Conservation (phyloP, 768 basidiomycete species). For the Thelephora aurantiotincta region DNA sequence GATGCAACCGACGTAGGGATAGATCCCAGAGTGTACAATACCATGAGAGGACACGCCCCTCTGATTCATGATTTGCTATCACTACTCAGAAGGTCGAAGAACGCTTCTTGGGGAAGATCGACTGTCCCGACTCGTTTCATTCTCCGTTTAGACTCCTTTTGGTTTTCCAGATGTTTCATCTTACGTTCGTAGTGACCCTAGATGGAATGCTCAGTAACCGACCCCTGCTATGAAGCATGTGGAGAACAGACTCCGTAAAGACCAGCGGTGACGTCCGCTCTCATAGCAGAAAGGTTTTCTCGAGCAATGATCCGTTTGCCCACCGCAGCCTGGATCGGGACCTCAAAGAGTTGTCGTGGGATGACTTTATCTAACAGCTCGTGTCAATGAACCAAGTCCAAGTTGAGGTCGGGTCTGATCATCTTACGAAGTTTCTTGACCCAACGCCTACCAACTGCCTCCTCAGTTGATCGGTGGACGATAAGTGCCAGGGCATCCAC, state of each 20-base stretch:
- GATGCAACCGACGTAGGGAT: too few species aligned
- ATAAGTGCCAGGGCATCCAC: slow-evolving; percentile 91
- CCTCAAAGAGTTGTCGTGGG: slow-evolving; percentile 84
- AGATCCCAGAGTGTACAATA: too few species aligned
- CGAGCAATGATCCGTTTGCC: slow-evolving; percentile 82
- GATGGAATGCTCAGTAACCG: slow-evolving; percentile 1
- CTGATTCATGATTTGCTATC: slow-evolving; percentile 16
- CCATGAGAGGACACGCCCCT: too few species aligned
- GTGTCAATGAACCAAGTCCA: not conserved
- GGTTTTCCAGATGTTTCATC: slow-evolving; percentile 74
- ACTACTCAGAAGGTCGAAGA: slow-evolving; percentile 76
- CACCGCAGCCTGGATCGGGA: slow-evolving; percentile 88
- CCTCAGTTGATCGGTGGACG: slow-evolving; percentile 70
- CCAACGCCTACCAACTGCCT: slow-evolving; percentile 68
- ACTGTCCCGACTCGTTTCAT: slow-evolving; percentile 86
- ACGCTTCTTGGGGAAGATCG: slow-evolving; percentile 89
- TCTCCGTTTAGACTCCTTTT: slow-evolving; percentile 83
- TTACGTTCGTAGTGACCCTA: slow-evolving; percentile 34
- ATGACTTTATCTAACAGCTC: slow-evolving; percentile 65
- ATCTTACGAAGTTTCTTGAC: slow-evolving; percentile 80
- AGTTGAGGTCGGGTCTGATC: not conserved
- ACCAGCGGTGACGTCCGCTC: slow-evolving; percentile 89
- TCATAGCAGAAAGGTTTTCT: slow-evolving; percentile 73
- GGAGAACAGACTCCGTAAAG: slow-evolving; percentile 62
- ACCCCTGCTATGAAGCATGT: slow-evolving; percentile 1